phyloP scores from a whole-genome alignment of 2,329 filamentous ascomycete species.

The Herpotrichia juniperi region DNA sequence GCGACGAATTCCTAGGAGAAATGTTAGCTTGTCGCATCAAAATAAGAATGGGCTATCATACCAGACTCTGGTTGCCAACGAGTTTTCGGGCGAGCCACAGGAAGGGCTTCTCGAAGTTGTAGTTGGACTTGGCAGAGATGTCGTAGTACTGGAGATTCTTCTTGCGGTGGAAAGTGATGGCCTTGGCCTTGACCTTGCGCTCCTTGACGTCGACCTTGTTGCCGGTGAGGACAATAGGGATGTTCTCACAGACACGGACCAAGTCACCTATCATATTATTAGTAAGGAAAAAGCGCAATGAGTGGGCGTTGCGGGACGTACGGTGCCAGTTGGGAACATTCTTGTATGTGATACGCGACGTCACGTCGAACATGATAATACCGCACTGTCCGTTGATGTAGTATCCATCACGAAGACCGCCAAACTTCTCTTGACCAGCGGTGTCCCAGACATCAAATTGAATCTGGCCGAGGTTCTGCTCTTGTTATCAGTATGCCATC shows the following conservation, averaged over 20 bases:
- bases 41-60: constrained; percentile 46
- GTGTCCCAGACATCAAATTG: constrained; percentile 99
- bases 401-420: constrained; percentile 98
- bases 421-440: constrained; percentile 99
- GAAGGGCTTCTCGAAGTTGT: constrained; percentile 99
- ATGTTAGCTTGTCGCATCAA: constrained; percentile 25
- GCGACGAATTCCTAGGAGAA: constrained; percentile 85
- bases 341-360: constrained; percentile 99
- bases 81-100: constrained; percentile 99
- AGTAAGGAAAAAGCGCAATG: constrained; percentile 10
- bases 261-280: constrained; percentile 74
- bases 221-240: constrained; percentile 95
- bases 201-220: constrained; percentile 99
- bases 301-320: constrained; percentile 61
- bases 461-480: constrained; percentile 87
- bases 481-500: constrained; percentile 26
- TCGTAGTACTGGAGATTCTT: constrained; percentile 99
- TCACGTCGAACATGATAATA: constrained; percentile 99
- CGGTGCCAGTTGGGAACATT: constrained; percentile 99
- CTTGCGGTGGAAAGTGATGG: constrained; percentile 99
- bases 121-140: constrained; percentile 99
- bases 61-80: constrained; percentile 86
- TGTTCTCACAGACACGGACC: constrained; percentile 98
- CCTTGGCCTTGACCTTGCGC: constrained; percentile 99
- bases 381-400: constrained; percentile 99